Evolutionary conservation across 306 rosid species (phyloP).

Genomic region (Vigna unguiculata): DNA sequence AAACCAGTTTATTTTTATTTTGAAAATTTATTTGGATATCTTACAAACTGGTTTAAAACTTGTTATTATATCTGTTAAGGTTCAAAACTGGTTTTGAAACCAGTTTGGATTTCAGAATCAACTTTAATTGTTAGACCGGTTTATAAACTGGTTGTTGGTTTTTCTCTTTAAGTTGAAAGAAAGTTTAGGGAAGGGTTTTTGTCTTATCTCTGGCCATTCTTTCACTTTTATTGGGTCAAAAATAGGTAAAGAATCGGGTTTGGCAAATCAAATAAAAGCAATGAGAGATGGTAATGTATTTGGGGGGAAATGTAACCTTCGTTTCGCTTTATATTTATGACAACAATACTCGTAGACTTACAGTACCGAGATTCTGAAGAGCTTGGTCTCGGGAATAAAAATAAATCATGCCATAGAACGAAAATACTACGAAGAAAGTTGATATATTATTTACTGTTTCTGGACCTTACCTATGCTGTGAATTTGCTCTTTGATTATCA

Average conservation of each 20-base stretch:
- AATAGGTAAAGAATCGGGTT: not conserved
- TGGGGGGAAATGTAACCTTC: not conserved
- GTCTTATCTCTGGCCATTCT: not conserved
- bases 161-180: not conserved
- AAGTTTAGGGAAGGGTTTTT: too few species aligned
- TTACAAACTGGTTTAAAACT: too few species aligned
- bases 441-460: constrained; percentile 2
- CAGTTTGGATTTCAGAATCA: too few species aligned
- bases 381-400: constrained; percentile 1
- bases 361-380: not conserved
- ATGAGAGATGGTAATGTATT: too few species aligned
- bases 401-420: not conserved
- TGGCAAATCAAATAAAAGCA: not conserved
- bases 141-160: not conserved
- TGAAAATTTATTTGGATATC: too few species aligned
- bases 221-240: constrained; percentile 12
- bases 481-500: constrained; percentile 3
- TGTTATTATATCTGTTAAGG: too few species aligned
- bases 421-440: not conserved
- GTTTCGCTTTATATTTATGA: too few species aligned
- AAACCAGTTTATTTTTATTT: too few species aligned
- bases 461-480: constrained; percentile 20
- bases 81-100: too few species aligned
- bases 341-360: too few species aligned
- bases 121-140: too few species aligned